Conservation (phyloP, 176 grass and related monocot genomes). For the Guadua angustifolia region DNA sequence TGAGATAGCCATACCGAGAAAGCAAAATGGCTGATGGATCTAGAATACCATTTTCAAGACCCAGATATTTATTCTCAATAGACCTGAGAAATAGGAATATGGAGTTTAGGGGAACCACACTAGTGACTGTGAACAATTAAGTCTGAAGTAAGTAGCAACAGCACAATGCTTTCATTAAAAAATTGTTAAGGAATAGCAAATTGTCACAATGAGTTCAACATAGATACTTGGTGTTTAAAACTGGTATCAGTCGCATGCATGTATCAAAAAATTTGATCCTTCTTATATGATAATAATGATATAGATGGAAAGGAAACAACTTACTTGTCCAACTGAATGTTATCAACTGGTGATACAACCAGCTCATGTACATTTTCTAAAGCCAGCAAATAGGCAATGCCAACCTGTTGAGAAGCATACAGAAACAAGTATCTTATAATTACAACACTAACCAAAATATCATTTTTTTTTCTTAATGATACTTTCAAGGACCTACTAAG, state of each 20-base stretch:
- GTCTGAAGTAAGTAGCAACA: background rate
- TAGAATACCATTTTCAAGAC: conserved; percentile 93
- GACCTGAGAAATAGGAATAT: conserved; percentile 50
- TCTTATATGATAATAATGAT: background rate
- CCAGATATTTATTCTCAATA: conserved; percentile 92
- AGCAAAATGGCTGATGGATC: conserved; percentile 93
- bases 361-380: conserved; percentile 80
- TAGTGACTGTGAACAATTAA: background rate
- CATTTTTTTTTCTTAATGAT: background rate
- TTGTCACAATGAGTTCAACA: conserved; percentile 22
- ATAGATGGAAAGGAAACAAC: conserved; percentile 11
- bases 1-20: conserved; percentile 82
- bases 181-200: background rate
- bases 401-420: conserved; percentile 65
- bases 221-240: conserved; percentile 14
- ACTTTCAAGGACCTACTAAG: background rate
- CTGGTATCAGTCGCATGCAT: background rate
- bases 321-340: conserved; percentile 92
- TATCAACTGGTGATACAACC: conserved; percentile 64
- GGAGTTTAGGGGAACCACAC: background rate
- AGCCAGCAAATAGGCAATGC: conserved; percentile 92
- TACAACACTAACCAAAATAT: background rate
- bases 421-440: conserved; percentile 18
- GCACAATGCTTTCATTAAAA: background rate
- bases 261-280: background rate